Evolutionary conservation across 495 filamentous ascomycete genomes (phyloP), one percentile per base, ranked within the genome.

Genomic region (Penicillium riverlandense): DNA sequence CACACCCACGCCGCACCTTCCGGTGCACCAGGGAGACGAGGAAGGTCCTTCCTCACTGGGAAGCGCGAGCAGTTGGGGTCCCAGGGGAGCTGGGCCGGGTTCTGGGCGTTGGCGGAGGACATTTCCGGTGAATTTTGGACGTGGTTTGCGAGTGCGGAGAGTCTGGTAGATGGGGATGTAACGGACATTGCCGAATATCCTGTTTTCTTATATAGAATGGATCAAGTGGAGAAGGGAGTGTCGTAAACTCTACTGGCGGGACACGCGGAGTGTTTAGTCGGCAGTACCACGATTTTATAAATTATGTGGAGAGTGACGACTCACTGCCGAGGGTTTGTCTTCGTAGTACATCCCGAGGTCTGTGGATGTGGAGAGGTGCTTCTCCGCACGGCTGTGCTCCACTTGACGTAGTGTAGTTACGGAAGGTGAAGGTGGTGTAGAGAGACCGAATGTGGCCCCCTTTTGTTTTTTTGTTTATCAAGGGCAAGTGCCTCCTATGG

Each of bases 1-100:
- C 80, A 84, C 15, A 83, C 74, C 79, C 79, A 84, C 30, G 79
- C 79, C 11, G 78, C 76, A 39, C 62, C 63, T 49, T 65, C 47
- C 8, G 72, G 70, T 2, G 69, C 66, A 44, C 62, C 59, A 4
- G 65, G 44, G 29, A 77, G 61, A 35, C 51, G 48, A 12, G 76
- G 76, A 9, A 82, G 63, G 43, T 80, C 72, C 42, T 73, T 74
- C 28, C 72, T 62, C 5, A 53, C 59, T 4, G 78, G 78, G 45
- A 82, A 81, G 34, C 57, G 64, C 14, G 66, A 64, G 35, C 48
- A 67, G 49, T 77, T 59, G 2, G 78, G 78, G 52, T 82, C 66
- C 68, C 70, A 82, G 16, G 78, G 76, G 12, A 80, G 43, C 1
- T 59, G 50, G 27, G 61, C 43, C 8, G 65, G 54, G 13, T 30